phyloP scores from a whole-genome alignment of 495 filamentous ascomycete genomes.

The Thozetella sp. region DNA sequence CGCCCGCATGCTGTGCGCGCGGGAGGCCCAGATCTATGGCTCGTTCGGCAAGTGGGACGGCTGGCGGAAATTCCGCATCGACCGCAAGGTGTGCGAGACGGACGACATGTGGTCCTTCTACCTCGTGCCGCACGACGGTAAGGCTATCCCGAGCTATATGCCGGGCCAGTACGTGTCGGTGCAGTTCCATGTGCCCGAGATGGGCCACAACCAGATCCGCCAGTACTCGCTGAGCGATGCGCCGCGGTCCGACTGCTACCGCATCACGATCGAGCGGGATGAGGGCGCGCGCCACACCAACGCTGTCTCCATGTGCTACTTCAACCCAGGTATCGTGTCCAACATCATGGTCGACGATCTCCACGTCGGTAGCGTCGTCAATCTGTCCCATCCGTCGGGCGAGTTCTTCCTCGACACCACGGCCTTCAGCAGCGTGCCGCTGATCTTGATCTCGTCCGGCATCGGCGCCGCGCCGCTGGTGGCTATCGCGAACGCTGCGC shows the following conservation, averaged over 20 bases:
- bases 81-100: constrained; percentile 61
- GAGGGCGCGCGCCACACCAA: constrained; percentile 45
- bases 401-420: constrained; percentile 66
- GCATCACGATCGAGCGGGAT: constrained; percentile 73
- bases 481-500: constrained; percentile 64
- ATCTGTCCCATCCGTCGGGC: constrained; percentile 68
- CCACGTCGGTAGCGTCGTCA: constrained; percentile 58
- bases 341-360: constrained; percentile 68
- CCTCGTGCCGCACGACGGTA: constrained; percentile 64
- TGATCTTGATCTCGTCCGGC: constrained; percentile 73
- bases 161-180: constrained; percentile 75
- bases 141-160: constrained; percentile 58
- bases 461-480: constrained; percentile 71
- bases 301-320: constrained; percentile 32
- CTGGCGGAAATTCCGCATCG: constrained; percentile 70
- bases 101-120: constrained; percentile 73
- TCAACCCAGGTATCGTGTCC: constrained; percentile 64
- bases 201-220: constrained; percentile 62
- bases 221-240: constrained; percentile 75
- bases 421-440: constrained; percentile 33
- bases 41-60: constrained; percentile 58
- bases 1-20: constrained; percentile 68
- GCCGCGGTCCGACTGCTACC: constrained; percentile 60
- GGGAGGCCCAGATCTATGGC: constrained; percentile 62
- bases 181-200: constrained; percentile 54